These are phyloP conservation scores for Globisporangium splendens DNA, from an alignment of 352 stramenopile species.

Conservation along the genomic window DNA sequence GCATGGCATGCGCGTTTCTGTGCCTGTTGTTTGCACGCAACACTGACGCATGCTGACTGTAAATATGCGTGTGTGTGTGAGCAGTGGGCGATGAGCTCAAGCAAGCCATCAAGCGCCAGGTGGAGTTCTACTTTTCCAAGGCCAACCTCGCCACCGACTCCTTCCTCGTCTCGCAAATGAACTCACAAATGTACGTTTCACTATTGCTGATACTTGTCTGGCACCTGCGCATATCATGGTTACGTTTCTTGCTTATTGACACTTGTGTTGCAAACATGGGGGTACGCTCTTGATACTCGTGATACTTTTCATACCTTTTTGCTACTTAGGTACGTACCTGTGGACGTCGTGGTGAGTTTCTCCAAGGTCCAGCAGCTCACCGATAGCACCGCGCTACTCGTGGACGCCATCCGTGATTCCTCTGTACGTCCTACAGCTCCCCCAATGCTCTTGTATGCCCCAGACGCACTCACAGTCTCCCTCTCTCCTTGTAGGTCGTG, in stretches of 20 bases:
- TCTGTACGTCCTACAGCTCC: constrained; percentile 6
- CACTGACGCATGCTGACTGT: not conserved
- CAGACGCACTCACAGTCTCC: not conserved
- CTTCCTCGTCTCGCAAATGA: constrained; percentile 88
- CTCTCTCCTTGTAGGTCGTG: constrained; percentile 38
- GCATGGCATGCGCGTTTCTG: no score
- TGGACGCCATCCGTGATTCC: constrained; percentile 73
- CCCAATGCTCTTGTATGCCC: not conserved
- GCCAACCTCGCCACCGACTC: constrained; percentile 83
- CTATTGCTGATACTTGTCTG: no score
- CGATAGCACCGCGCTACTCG: constrained; percentile 48
- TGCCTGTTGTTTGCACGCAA: not conserved
- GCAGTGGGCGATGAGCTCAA: constrained; percentile 68
- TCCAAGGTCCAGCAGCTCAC: constrained; percentile 87
- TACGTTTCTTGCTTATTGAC: no score
- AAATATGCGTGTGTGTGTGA: not conserved
- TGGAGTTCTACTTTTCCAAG: constrained; percentile 92
- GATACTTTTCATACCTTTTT: not conserved
- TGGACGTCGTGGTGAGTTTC: constrained; percentile 81
- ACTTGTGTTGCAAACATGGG: no score
- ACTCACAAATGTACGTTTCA: constrained; percentile 79
- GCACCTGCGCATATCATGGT: no score
- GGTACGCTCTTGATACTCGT: not conserved
- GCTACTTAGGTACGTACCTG: constrained; percentile 64
- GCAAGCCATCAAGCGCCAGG: constrained; percentile 78